Evolutionary conservation across 2,329 filamentous ascomycete species (phyloP), one percentile per base, ranked within the genome.

Genomic region (Colletotrichum graminicola): DNA sequence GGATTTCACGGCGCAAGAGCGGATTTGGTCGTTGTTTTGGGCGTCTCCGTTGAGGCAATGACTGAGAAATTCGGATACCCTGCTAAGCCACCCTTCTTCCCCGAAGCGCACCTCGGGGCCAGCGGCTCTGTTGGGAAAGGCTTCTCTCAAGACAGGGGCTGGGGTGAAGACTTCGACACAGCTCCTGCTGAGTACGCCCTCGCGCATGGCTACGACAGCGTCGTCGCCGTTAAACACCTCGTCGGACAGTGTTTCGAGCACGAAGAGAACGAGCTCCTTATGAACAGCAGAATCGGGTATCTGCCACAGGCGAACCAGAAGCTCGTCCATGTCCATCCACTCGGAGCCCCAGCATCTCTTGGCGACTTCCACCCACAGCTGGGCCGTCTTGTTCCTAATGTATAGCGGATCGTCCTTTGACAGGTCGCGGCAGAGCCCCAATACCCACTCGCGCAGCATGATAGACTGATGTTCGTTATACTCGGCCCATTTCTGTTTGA

Each of bases 141-240:
- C 87, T 74, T 97, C 92, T 73, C 89, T 83, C 66, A 97, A 89
- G 26, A 97, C 91, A 1, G 86, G 83, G 32, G 89, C 86, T 1
- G 96, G 94, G 0, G 95, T 97, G 80, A 97, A 97, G 73, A 98
- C 94, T 80, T 98, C 96, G 73, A 98, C 93, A 77, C 96, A 93
- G 14, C 94, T 93, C 79, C 94, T 93, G 79, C 94, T 97, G 73
- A 99, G 88, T 66, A 93, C 90, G 62, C 91, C 92, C 78, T 95
- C 93, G 74, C 95, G 90, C 76, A 97, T 84, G 21, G 93, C 92
- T 18, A 95, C 94, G 5, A 94, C 91, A 2, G 93, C 88, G 81
- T 98, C 96, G 78, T 98, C 96, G 45, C 93, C 91, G 75, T 93
- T 93, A 82, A 98, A 97, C 62, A 98, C 90, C 80, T 98, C 96